A percentile compares a stretch with the other conserved stretches of the same genome.
Conservation (phyloP, 305 asterid genomes). For the Stenogyne calaminthoides region DNA sequence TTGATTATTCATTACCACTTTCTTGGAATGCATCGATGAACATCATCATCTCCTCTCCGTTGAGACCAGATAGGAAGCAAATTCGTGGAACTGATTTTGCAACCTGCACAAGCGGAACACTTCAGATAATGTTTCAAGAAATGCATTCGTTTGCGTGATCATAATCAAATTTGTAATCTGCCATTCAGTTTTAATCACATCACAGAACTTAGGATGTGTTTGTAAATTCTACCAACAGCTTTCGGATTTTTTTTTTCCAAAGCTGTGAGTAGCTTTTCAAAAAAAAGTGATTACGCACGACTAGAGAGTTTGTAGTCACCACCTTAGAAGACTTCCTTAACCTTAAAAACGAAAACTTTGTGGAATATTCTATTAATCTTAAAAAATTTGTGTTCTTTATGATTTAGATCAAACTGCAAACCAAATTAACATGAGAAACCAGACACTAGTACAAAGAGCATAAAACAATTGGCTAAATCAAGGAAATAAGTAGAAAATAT, state of each 20-base stretch:
- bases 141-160: neutral
- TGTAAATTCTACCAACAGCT: no score
- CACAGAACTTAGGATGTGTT: no score
- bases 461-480: neutral
- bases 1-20: constrained; percentile 54
- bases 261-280: no score
- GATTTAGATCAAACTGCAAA: neutral
- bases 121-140: neutral
- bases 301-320: no score
- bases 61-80: constrained; percentile 87
- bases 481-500: neutral
- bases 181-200: neutral
- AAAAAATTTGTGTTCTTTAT: neutral
- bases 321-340: neutral
- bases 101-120: constrained; percentile 47
- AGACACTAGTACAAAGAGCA: neutral
- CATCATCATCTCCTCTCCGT: constrained; percentile 98
- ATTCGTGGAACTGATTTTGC: constrained; percentile 79
- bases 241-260: no score
- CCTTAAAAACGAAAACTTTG: neutral
- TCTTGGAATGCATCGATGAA: constrained; percentile 84
- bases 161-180: neutral
- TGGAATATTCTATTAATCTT: neutral
- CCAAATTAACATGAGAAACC: neutral
- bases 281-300: no score